Conservation (phyloP, 495 filamentous ascomycete genomes). For the Aspergillus haitiensis region DNA sequence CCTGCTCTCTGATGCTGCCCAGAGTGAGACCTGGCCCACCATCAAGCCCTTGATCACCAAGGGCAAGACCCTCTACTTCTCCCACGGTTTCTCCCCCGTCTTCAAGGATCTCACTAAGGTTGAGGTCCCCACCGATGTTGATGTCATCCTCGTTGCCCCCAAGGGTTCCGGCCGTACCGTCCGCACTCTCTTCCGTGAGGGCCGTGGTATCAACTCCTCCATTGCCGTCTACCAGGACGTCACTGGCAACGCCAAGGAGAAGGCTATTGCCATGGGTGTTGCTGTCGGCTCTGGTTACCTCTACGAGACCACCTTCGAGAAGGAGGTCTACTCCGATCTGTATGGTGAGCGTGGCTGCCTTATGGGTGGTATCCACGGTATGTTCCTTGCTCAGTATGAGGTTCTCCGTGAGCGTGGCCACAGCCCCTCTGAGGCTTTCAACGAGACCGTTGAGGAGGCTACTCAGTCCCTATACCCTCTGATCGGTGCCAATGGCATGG, state of each 20-base stretch:
- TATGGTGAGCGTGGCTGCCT: constrained; percentile 99
- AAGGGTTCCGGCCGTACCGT: constrained; percentile 99
- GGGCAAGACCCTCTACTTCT: constrained; percentile 99
- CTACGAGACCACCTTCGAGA: constrained; percentile 99
- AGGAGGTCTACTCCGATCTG: constrained; percentile 98
- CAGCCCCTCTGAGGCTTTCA: constrained; percentile 97
- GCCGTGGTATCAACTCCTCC: constrained; percentile 99
- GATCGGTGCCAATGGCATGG: constrained; percentile 96
- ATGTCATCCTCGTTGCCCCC: constrained; percentile 98
- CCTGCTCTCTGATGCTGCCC: constrained; percentile 93
- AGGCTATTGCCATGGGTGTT: constrained; percentile 94
- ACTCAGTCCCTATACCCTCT: constrained; percentile 97
- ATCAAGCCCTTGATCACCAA: constrained; percentile 98
- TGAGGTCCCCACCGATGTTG: constrained; percentile 89
- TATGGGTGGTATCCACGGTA: constrained; percentile 99
- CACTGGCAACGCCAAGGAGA: constrained; percentile 96
- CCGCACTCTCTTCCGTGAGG: constrained; percentile 94
- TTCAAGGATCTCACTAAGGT: constrained; percentile 99
- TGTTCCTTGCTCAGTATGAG: constrained; percentile 99
- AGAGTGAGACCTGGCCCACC: constrained; percentile 95
- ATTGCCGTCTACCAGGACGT: constrained; percentile 98
- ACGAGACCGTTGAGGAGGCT: constrained; percentile 99
- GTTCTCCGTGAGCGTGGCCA: constrained; percentile 98
- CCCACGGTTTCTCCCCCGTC: constrained; percentile 99
- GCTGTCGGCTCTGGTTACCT: constrained; percentile 96